Conservation (phyloP, 495 filamentous ascomycete species). For the Aspergillus conjunctus region DNA sequence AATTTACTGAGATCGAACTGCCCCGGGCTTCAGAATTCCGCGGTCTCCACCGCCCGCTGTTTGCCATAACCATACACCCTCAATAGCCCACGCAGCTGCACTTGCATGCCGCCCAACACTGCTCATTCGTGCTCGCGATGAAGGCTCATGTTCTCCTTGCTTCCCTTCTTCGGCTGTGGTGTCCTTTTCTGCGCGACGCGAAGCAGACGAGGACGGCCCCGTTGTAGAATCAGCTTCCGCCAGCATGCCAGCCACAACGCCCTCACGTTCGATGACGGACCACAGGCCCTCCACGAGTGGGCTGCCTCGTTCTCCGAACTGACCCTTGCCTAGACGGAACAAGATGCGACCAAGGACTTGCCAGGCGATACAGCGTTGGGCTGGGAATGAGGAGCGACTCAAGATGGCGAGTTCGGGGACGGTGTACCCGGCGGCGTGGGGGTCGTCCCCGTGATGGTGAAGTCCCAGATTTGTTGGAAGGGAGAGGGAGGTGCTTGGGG, state of each 20-base stretch:
- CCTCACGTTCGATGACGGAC: conserved; percentile 74
- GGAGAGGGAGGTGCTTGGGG: conserved; percentile 68
- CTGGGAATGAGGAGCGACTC: conserved; percentile 76
- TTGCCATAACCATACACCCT: conserved; percentile 90
- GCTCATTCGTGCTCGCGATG: neutral
- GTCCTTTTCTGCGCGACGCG: neutral
- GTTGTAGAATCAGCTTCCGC: conserved; percentile 60
- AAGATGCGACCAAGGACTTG: conserved; percentile 86
- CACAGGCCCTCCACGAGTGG: conserved; percentile 67
- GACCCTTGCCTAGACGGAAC: conserved; percentile 76
- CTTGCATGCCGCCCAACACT: conserved; percentile 58
- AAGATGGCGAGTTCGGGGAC: conserved; percentile 83
- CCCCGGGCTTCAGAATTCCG: conserved; percentile 42
- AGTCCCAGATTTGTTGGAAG: conserved; percentile 76
- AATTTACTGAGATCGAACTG: conserved; percentile 35
- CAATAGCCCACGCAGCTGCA: conserved; percentile 78
- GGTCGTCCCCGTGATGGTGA: conserved; percentile 92
- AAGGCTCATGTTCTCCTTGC: conserved; percentile 25
- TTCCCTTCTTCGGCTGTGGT: neutral
- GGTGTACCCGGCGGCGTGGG: conserved; percentile 93
- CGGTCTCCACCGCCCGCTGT: conserved; percentile 68
- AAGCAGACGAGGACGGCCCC: conserved; percentile 1
- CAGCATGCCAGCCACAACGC: conserved; percentile 70
- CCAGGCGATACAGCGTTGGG: conserved; percentile 88
- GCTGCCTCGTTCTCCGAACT: conserved; percentile 68